phyloP scores from a whole-genome alignment of 108 stramenopile species.

The Fragilaria crotonensis region DNA sequence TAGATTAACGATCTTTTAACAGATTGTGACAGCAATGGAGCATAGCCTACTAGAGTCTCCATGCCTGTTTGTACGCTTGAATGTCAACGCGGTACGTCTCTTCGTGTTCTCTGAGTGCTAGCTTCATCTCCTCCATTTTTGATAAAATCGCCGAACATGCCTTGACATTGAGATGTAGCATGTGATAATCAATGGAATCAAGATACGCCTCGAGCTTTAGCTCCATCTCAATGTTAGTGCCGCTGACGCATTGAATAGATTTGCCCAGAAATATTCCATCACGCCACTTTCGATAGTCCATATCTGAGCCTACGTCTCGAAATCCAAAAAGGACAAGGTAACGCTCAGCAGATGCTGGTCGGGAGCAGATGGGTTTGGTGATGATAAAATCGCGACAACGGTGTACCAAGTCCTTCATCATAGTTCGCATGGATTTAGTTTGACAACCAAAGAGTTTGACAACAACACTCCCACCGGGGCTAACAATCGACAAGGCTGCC shows the following conservation, averaged over 20 bases:
- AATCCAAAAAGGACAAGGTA: slow-evolving; percentile 67
- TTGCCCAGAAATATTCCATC: slow-evolving; percentile 40
- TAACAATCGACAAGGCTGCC: slow-evolving; percentile 53
- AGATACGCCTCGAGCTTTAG: slow-evolving; percentile 9
- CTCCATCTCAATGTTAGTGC: not conserved
- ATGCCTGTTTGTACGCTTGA: not conserved
- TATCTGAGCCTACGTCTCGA: slow-evolving; percentile 23
- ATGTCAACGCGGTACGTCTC: not conserved
- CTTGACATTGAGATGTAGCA: slow-evolving; percentile 46
- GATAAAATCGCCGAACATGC: slow-evolving; percentile 50
- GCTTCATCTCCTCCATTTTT: not conserved
- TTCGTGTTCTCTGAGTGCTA: not conserved
- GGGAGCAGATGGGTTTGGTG: slow-evolving; percentile 70
- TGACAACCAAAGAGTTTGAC: slow-evolving; percentile 81
- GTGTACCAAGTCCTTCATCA: slow-evolving; percentile 19
- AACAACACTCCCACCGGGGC: slow-evolving; percentile 50
- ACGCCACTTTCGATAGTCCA: slow-evolving; percentile 53
- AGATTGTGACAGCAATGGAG: no score
- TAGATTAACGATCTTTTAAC: no score
- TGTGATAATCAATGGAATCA: slow-evolving; percentile 35
- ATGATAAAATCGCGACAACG: slow-evolving; percentile 45
- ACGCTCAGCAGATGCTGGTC: slow-evolving; percentile 83
- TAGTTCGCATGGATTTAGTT: slow-evolving; percentile 26
- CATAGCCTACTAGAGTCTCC: not conserved
- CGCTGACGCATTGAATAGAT: not conserved